Conservation (phyloP, 345 rosid species). For the Gossypium stocksii region DNA sequence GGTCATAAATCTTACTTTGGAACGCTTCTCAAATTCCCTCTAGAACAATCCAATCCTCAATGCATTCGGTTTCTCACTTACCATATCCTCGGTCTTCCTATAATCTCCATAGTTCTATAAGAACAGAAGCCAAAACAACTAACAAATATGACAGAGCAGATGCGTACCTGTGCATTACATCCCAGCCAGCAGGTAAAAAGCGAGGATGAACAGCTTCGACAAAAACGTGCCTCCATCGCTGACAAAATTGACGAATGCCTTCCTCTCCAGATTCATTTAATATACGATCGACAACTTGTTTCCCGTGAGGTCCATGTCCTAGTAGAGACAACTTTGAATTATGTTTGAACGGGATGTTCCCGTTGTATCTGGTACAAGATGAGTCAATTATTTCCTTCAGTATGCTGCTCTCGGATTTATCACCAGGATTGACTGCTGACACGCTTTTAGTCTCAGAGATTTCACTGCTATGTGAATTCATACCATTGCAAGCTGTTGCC, state of each 20-base stretch:
- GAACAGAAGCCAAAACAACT: not conserved
- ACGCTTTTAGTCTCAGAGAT: slow-evolving; percentile 25
- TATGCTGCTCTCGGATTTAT: slow-evolving; percentile 10
- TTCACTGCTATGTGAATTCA: slow-evolving; percentile 23
- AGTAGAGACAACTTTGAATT: slow-evolving; percentile 67
- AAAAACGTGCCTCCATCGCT: slow-evolving; percentile 89
- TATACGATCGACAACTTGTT: slow-evolving; percentile 71
- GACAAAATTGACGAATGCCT: slow-evolving; percentile 75
- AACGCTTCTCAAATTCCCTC: not conserved
- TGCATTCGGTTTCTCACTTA: not conserved
- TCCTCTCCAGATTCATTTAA: slow-evolving; percentile 62
- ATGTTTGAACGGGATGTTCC: slow-evolving; percentile 30
- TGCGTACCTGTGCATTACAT: slow-evolving; percentile 70
- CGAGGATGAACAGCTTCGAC: slow-evolving; percentile 76
- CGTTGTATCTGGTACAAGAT: slow-evolving; percentile 26
- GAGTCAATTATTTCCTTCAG: slow-evolving; percentile 22
- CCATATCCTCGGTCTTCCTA: not conserved
- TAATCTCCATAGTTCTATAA: not conserved
- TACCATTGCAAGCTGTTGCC: slow-evolving; percentile 18
- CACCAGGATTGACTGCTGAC: slow-evolving; percentile 25
- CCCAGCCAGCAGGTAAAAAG: slow-evolving; percentile 90
- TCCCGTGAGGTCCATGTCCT: slow-evolving; percentile 98
- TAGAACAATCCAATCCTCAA: not conserved
- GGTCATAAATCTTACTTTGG: not conserved
- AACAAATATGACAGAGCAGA: not conserved